These are phyloP conservation scores for Aphanomyces cochlioides DNA, from an alignment of 352 stramenopile genomes.

Conservation along the genomic window DNA sequence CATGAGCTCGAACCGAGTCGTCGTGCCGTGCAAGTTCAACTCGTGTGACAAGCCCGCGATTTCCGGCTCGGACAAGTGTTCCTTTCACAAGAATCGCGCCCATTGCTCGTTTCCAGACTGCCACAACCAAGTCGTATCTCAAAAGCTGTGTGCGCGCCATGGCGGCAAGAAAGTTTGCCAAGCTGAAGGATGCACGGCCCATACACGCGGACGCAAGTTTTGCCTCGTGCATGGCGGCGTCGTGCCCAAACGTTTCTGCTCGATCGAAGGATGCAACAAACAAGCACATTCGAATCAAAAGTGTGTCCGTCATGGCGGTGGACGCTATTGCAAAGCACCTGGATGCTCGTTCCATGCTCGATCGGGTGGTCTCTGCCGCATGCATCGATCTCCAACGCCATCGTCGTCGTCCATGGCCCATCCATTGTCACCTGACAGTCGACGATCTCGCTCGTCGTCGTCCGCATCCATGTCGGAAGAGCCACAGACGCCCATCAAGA, in stretches of 20 bases:
- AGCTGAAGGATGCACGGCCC: slow-evolving; percentile 17
- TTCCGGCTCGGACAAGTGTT: slow-evolving; percentile 58
- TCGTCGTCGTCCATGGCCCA: background rate
- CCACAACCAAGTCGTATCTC: slow-evolving; percentile 28
- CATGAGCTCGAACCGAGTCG: no score
- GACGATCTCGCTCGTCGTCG: background rate
- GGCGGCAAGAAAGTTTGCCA: slow-evolving; percentile 26
- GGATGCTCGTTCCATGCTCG: slow-evolving; percentile 57
- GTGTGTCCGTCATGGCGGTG: slow-evolving; percentile 27
- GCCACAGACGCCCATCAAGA: background rate
- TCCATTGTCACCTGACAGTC: background rate
- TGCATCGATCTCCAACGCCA: slow-evolving; percentile 37
- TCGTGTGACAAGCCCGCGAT: slow-evolving; percentile 70
- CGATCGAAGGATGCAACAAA: slow-evolving; percentile 22
- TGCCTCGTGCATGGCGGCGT: slow-evolving; percentile 20
- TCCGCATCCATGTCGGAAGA: background rate
- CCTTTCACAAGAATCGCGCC: slow-evolving; percentile 28
- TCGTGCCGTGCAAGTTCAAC: slow-evolving; percentile 60
- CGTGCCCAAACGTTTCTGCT: slow-evolving; percentile 25
- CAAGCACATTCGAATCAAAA: slow-evolving; percentile 29
- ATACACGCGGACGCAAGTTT: slow-evolving; percentile 17
- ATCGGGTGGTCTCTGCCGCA: slow-evolving; percentile 64
- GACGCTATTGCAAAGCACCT: slow-evolving; percentile 19
- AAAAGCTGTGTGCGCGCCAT: slow-evolving; percentile 22
- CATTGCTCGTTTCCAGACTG: slow-evolving; percentile 19